phyloP scores from a whole-genome alignment of 1,284 basidiomycete genomes.

The Sporisorium reilianum region DNA sequence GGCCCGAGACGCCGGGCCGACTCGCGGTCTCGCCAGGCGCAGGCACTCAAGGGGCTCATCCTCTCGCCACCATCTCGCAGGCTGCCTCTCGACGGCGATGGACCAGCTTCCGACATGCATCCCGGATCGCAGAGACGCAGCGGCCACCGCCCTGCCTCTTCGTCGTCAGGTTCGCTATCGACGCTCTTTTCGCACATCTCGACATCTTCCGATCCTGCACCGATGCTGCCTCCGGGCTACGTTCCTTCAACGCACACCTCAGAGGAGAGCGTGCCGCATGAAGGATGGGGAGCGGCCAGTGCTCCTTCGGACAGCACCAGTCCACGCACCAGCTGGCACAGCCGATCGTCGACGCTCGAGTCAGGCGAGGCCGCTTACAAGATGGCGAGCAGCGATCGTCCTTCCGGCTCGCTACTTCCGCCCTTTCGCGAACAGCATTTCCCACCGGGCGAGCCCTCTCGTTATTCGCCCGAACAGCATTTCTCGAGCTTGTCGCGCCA shows the following conservation, averaged over 20 bases:
- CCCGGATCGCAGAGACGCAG: conserved; percentile 24
- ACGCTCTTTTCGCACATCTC: conserved; percentile 52
- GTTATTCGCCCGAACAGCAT: conserved; percentile 31
- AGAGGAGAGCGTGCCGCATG: conserved; percentile 34
- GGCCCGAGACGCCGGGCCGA: conserved; percentile 35
- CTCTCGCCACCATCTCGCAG: conserved; percentile 47
- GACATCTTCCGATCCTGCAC: conserved; percentile 44
- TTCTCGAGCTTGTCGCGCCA: conserved; percentile 41
- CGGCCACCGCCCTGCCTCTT: conserved; percentile 46
- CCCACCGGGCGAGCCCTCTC: conserved; percentile 23
- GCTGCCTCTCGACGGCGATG: conserved; percentile 38
- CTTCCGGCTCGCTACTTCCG: conserved; percentile 27
- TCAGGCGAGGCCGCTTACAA: conserved; percentile 52
- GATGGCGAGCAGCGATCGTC: conserved; percentile 31
- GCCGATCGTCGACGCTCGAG: conserved; percentile 55
- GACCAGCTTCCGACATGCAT: conserved; percentile 31
- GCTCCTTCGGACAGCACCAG: conserved; percentile 41
- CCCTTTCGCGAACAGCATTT: conserved; percentile 33
- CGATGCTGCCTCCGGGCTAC: conserved; percentile 42
- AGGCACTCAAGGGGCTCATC: conserved; percentile 46
- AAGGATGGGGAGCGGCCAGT: conserved; percentile 43
- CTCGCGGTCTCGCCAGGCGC: conserved; percentile 50
- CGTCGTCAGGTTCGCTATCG: conserved; percentile 44
- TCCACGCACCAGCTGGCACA: conserved; percentile 57
- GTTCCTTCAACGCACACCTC: conserved; percentile 38